Conservation (phyloP, 2,329 filamentous ascomycete species). For the Cercospora beticola region DNA sequence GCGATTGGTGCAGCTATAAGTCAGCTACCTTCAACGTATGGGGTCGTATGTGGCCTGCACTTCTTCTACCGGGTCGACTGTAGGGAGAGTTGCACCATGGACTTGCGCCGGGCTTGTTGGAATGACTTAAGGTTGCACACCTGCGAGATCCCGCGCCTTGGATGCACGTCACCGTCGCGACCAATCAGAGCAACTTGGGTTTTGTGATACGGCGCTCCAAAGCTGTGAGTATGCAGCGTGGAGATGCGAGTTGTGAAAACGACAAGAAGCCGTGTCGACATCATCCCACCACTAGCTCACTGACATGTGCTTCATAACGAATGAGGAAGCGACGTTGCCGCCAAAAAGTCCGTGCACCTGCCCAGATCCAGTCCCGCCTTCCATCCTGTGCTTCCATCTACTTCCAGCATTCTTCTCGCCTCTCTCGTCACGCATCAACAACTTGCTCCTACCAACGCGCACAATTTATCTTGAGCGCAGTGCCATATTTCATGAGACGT, state of each 20-base stretch:
- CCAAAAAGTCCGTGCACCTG: not conserved
- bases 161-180: slow-evolving; percentile 2
- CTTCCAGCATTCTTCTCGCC: not conserved
- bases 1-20: not conserved
- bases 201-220: not conserved
- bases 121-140: slow-evolving; percentile 1
- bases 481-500: not conserved
- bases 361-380: not conserved
- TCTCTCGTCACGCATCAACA: not conserved
- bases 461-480: not conserved
- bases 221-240: not conserved
- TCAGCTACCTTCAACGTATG: not conserved
- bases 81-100: not conserved
- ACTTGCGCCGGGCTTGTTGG: not conserved
- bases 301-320: slow-evolving; percentile 1
- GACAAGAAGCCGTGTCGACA: not conserved
- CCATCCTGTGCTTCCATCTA: not conserved
- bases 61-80: not conserved
- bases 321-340: not conserved
- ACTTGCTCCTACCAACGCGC: not conserved
- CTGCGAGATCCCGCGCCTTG: slow-evolving; percentile 3
- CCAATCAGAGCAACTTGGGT: not conserved
- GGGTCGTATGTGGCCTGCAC: not conserved
- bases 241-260: not conserved
- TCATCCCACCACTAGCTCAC: not conserved